Conservation (phyloP, 768 basidiomycete genomes). For the Pleurotus platypus region DNA sequence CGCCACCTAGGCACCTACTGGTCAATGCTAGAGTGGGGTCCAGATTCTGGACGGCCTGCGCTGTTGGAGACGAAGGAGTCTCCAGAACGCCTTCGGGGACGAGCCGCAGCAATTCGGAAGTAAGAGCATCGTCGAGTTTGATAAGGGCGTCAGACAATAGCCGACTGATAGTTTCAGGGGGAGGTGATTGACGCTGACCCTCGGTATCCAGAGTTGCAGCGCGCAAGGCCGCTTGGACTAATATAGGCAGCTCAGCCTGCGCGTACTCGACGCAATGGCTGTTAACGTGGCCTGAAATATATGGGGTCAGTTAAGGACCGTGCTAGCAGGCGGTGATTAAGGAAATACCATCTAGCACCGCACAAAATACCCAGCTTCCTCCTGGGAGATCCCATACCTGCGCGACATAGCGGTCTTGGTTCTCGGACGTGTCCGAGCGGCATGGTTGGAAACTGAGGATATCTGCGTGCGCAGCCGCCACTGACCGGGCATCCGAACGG, state of each 20-base stretch:
- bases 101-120: conserved; percentile 38
- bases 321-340: conserved; percentile 8
- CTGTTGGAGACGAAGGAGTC: conserved; percentile 1
- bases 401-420: conserved; percentile 31
- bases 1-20: conserved; percentile 45
- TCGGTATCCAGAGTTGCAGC: conserved; percentile 10
- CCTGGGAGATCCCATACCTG: conserved; percentile 26
- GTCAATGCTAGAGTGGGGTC: conserved; percentile 9
- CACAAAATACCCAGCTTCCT: conserved; percentile 30
- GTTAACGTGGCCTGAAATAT: conserved; percentile 40
- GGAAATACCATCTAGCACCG: conserved; percentile 34
- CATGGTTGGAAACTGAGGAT: conserved; percentile 32
- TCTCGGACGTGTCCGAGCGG: conserved; percentile 21
- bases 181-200: conserved; percentile 23
- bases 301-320: conserved; percentile 18
- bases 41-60: conserved; percentile 4
- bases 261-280: conserved; percentile 45
- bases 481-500: conserved; percentile 30
- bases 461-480: conserved; percentile 19
- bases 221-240: conserved; percentile 32
- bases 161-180: conserved; percentile 31
- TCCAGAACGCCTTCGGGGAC: conserved; percentile 29
- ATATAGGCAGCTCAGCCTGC: conserved; percentile 33
- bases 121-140: conserved; percentile 39
- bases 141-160: conserved; percentile 33